Evolutionary conservation across 805 yeast genomes (phyloP).

Genomic region (Candida silvatica): DNA sequence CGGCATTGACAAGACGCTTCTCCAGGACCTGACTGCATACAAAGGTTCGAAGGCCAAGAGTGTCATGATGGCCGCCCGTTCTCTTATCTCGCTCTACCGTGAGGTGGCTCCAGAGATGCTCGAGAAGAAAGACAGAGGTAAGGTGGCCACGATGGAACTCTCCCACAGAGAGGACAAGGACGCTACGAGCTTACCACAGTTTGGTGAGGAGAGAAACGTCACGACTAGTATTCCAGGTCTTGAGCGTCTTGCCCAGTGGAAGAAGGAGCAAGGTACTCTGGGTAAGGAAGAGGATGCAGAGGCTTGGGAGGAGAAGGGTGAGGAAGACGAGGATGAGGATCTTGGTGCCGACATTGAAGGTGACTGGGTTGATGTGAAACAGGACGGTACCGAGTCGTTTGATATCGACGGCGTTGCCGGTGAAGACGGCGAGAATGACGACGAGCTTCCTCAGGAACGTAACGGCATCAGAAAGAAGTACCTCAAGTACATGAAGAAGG

Average conservation of each 20-base stretch:
- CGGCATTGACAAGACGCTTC: conserved; percentile 79
- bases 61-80: conserved; percentile 90
- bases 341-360: conserved; percentile 62
- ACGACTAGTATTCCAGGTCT: conserved; percentile 82
- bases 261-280: conserved; percentile 44
- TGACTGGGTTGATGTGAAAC: conserved; percentile 83
- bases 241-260: conserved; percentile 86
- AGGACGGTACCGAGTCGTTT: conserved; percentile 64
- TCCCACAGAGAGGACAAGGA: conserved; percentile 34
- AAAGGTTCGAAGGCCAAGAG: conserved; percentile 91
- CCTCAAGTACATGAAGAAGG: conserved; percentile 24
- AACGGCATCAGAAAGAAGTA: conserved; percentile 26
- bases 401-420: conserved; percentile 40
- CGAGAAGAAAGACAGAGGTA: conserved; percentile 85
- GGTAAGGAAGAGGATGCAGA: conserved; percentile 40
- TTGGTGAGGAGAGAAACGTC: conserved; percentile 62
- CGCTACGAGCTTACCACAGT: conserved; percentile 38
- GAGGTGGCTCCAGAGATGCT: conserved; percentile 97
- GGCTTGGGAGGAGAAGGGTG: conserved; percentile 40
- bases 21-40: conserved; percentile 86
- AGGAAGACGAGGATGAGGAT: conserved; percentile 40
- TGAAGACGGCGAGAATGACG: conserved; percentile 29
- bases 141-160: conserved; percentile 78
- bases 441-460: conserved; percentile 7
- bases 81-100: conserved; percentile 77